Conservation (phyloP, 2,329 filamentous ascomycete genomes). For the Cladosporium austrohemisphaericum region DNA sequence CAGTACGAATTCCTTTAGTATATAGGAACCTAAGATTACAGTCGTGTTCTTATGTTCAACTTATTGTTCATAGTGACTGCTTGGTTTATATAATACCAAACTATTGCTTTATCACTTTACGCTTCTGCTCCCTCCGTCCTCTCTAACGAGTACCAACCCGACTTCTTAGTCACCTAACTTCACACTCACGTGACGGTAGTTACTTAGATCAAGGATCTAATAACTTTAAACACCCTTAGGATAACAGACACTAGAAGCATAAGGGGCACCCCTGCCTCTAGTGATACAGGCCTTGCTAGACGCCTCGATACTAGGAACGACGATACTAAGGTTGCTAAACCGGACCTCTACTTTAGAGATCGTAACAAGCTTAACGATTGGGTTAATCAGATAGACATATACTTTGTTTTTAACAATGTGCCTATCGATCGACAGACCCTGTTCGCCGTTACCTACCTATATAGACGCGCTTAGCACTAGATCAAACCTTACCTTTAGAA, state of each 20-base stretch:
- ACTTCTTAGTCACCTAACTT: constrained; percentile 1
- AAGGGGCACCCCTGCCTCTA: too few relatives aligned
- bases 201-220: background rate
- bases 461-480: background rate
- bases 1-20: constrained; percentile 4
- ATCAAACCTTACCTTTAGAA: background rate
- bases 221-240: constrained; percentile 2
- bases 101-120: background rate
- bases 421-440: background rate
- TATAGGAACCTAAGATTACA: background rate
- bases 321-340: too few relatives aligned
- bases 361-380: too few relatives aligned
- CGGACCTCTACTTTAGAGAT: too few relatives aligned
- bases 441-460: background rate
- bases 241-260: background rate
- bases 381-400: background rate
- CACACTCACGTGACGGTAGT: background rate
- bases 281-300: background rate
- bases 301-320: background rate
- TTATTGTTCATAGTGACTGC: constrained; percentile 3
- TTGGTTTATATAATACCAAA: background rate
- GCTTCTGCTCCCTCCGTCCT: background rate
- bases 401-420: background rate
- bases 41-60: background rate
- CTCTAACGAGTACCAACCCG: background rate